Conservation (phyloP, 108 stramenopile species). For the Thalassiosira profunda region DNA sequence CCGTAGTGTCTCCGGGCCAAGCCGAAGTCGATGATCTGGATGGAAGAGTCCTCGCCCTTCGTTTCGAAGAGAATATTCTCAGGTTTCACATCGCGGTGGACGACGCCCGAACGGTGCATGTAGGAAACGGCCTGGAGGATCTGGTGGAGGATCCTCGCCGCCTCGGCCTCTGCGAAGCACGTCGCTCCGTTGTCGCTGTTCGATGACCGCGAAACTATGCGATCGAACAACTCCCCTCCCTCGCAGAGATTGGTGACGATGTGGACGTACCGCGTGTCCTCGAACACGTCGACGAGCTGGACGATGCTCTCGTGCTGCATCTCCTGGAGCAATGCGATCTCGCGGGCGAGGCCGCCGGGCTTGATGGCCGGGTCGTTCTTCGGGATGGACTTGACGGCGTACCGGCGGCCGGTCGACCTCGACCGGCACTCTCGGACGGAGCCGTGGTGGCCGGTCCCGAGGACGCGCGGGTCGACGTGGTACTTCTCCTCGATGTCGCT, state of each 20-base stretch:
- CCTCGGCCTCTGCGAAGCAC: slow-evolving; percentile 40
- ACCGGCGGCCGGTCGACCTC: slow-evolving; percentile 22
- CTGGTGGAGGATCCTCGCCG: slow-evolving; percentile 43
- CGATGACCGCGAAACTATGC: slow-evolving; percentile 18
- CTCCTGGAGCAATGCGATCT: slow-evolving; percentile 54
- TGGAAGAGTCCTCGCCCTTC: slow-evolving; percentile 91
- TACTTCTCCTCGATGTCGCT: slow-evolving; percentile 34
- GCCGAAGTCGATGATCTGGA: slow-evolving; percentile 97
- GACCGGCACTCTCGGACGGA: slow-evolving; percentile 35
- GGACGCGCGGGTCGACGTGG: slow-evolving; percentile 36
- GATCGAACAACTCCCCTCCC: slow-evolving; percentile 39
- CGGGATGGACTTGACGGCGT: slow-evolving; percentile 40
- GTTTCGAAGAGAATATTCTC: slow-evolving; percentile 96
- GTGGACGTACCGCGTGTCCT: slow-evolving; percentile 69
- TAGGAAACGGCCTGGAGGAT: slow-evolving; percentile 69
- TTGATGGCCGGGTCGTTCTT: slow-evolving; percentile 18
- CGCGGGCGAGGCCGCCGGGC: slow-evolving; percentile 28
- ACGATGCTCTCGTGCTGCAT: slow-evolving; percentile 81
- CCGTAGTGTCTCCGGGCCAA: slow-evolving; percentile 93
- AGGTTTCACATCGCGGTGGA: slow-evolving; percentile 94
- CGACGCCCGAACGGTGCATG: slow-evolving; percentile 74
- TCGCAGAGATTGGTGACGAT: slow-evolving; percentile 79
- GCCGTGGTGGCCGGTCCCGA: slow-evolving; percentile 41
- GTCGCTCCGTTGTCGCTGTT: slow-evolving; percentile 27
- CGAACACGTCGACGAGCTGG: slow-evolving; percentile 77